phyloP scores from a whole-genome alignment of 768 basidiomycete species.

The Mycena vulgaris region DNA sequence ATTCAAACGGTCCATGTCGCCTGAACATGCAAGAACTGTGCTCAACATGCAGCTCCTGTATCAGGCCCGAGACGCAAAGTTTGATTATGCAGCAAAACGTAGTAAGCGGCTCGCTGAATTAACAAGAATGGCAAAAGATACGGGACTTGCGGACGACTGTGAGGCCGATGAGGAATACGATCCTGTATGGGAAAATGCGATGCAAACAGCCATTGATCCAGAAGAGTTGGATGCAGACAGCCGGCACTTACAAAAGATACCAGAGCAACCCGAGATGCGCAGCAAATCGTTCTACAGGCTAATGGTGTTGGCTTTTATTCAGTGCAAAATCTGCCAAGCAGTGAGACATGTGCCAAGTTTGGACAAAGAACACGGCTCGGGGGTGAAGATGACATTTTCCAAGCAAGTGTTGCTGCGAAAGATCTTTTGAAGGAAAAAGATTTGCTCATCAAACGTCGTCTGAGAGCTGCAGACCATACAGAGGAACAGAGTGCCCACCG shows the following conservation, averaged over 20 bases:
- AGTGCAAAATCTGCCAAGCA: background rate
- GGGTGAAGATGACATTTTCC: constrained; percentile 9
- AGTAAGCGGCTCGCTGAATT: background rate
- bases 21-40: background rate
- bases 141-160: background rate
- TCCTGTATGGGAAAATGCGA: constrained; percentile 30
- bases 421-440: constrained; percentile 11
- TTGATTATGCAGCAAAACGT: background rate
- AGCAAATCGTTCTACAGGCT: constrained; percentile 9
- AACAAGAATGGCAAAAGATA: background rate
- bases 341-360: background rate
- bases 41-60: constrained; percentile 31
- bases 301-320: constrained; percentile 7
- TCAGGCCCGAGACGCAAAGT: constrained; percentile 23
- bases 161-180: background rate
- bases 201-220: constrained; percentile 15
- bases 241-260: constrained; percentile 6
- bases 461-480: constrained; percentile 9
- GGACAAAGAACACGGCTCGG: constrained; percentile 14
- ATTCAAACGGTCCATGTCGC: background rate
- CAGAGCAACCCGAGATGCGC: constrained; percentile 6
- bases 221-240: constrained; percentile 2
- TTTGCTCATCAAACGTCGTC: constrained; percentile 12
- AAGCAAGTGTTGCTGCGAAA: constrained; percentile 7
- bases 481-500: background rate